Conservation (phyloP, 2,329 filamentous ascomycete genomes). For the Chaetomium sp. region DNA sequence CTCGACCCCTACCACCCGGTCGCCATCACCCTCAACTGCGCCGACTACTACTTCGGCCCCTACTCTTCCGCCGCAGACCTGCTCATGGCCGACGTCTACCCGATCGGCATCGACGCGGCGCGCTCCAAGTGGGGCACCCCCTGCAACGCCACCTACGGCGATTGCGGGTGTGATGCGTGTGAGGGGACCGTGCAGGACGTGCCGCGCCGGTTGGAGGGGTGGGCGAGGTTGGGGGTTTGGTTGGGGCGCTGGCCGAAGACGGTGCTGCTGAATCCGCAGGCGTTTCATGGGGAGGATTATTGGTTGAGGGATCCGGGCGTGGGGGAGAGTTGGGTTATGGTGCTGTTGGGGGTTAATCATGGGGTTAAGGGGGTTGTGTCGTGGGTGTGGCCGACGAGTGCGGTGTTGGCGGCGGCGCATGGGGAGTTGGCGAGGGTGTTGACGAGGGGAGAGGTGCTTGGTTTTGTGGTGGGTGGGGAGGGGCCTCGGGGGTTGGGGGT, state of each 20-base stretch:
- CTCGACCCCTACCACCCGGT: slow-evolving; percentile 65
- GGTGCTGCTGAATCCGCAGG: slow-evolving; percentile 50
- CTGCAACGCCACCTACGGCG: slow-evolving; percentile 10
- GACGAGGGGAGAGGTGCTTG: slow-evolving; percentile 41
- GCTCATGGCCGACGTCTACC: slow-evolving; percentile 62
- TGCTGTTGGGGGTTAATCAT: slow-evolving; percentile 49
- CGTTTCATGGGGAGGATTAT: slow-evolving; percentile 52
- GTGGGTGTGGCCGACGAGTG: slow-evolving; percentile 50
- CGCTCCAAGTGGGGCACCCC: slow-evolving; percentile 52
- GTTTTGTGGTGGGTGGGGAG: slow-evolving; percentile 44
- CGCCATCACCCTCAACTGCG: slow-evolving; percentile 61
- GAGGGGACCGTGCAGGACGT: slow-evolving; percentile 56
- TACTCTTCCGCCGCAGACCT: slow-evolving; percentile 60
- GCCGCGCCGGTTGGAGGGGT: slow-evolving; percentile 44
- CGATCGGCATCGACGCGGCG: slow-evolving; percentile 58
- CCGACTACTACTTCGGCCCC: slow-evolving; percentile 60
- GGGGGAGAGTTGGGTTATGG: slow-evolving; percentile 50
- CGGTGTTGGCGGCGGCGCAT: slow-evolving; percentile 43
- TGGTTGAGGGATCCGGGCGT: slow-evolving; percentile 50
- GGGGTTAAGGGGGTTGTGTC: slow-evolving; percentile 48
- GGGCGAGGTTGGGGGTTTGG: slow-evolving; percentile 45
- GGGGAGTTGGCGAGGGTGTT: slow-evolving; percentile 46
- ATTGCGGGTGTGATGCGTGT: slow-evolving; percentile 61
- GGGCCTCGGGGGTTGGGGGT: slow-evolving; percentile 29
- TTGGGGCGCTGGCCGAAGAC: slow-evolving; percentile 48